Evolutionary conservation across 2,329 filamentous ascomycete species (phyloP).

Genomic region (Colletotrichum lini): DNA sequence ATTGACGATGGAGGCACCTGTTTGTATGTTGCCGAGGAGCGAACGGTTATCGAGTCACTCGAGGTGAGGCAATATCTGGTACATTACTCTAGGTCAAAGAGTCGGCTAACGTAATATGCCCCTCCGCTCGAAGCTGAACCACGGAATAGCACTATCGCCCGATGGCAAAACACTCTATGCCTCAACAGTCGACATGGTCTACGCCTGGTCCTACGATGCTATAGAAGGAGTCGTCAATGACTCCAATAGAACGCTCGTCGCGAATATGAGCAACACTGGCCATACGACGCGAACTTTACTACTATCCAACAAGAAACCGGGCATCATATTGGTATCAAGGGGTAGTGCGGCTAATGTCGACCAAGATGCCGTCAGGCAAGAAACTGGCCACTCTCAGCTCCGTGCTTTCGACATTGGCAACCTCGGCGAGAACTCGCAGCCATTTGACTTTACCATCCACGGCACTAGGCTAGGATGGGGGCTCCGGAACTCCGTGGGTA

Average conservation of each 20-base stretch:
- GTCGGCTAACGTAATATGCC: not conserved
- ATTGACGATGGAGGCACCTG: conserved; percentile 60
- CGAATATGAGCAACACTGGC: conserved; percentile 68
- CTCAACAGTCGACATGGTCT: conserved; percentile 67
- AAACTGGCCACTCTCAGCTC: conserved; percentile 72
- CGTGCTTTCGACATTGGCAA: conserved; percentile 60
- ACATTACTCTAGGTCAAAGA: not conserved
- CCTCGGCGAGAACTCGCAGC: conserved; percentile 39
- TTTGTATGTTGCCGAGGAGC: conserved; percentile 50
- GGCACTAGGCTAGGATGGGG: conserved; percentile 72
- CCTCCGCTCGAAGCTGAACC: conserved; percentile 57
- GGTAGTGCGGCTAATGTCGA: conserved; percentile 74
- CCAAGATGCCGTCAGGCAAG: conserved; percentile 59
- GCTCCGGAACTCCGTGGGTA: conserved; percentile 77
- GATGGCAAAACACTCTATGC: conserved; percentile 62
- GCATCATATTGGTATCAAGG: conserved; percentile 72
- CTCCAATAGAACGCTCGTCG: conserved; percentile 63
- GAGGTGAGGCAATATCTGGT: not conserved
- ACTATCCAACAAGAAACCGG: conserved; percentile 64
- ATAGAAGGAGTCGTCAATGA: conserved; percentile 58
- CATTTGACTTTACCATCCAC: conserved; percentile 60
- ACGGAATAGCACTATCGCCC: conserved; percentile 57
- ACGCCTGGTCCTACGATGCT: conserved; percentile 73
- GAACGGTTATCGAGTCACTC: conserved; percentile 22
- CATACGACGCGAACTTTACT: conserved; percentile 76